These are phyloP conservation scores for Vanrija sp. DNA, from an alignment of 1,284 basidiomycete species.

Conservation along the genomic window DNA sequence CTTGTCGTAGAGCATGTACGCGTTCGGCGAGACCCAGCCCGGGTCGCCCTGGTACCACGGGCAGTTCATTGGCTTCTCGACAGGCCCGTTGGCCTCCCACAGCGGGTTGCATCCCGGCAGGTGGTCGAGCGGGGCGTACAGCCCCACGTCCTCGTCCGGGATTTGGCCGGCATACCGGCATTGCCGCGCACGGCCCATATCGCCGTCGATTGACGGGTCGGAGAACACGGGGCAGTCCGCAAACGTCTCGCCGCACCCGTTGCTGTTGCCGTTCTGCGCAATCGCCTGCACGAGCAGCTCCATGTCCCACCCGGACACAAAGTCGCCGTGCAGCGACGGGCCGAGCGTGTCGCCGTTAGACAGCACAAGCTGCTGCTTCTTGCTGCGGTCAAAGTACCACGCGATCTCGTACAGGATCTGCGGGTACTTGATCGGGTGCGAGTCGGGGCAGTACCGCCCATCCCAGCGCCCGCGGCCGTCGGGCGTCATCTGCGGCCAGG, in stretches of 20 bases:
- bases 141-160: slow-evolving; percentile 8
- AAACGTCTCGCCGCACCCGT: slow-evolving; percentile 10
- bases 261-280: too few relatives aligned
- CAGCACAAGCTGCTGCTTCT: slow-evolving; percentile 22
- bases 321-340: slow-evolving; percentile 37
- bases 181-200: background rate
- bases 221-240: slow-evolving; percentile 9
- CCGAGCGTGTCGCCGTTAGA: slow-evolving; percentile 40
- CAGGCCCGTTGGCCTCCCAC: slow-evolving; percentile 8
- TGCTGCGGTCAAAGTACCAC: slow-evolving; percentile 18
- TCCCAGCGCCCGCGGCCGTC: slow-evolving; percentile 13
- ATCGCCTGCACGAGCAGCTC: background rate
- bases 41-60: background rate
- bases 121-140: slow-evolving; percentile 18
- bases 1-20: too few relatives aligned
- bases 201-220: background rate
- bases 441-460: slow-evolving; percentile 28
- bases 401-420: slow-evolving; percentile 34
- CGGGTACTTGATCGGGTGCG: slow-evolving; percentile 39
- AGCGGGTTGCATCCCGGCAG: slow-evolving; percentile 11
- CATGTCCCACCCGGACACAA: slow-evolving; percentile 27
- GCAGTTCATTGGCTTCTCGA: background rate
- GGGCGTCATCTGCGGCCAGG: slow-evolving; percentile 25
- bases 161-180: background rate
- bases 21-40: too few relatives aligned